Evolutionary conservation across 139 green algal species (phyloP).

Genomic region (Chlamydomonas incerta): DNA sequence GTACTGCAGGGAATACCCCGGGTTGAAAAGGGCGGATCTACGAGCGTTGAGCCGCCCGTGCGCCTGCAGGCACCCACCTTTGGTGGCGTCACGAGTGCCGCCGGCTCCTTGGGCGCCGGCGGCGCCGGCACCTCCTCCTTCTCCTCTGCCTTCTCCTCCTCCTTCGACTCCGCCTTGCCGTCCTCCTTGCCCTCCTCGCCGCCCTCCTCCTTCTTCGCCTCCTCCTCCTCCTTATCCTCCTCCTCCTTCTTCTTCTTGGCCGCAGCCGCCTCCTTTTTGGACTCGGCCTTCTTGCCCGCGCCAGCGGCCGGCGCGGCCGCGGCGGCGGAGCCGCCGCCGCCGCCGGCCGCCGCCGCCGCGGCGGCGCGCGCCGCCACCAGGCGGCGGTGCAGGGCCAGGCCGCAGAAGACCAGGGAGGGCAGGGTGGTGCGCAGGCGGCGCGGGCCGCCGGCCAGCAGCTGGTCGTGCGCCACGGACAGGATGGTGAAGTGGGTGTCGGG

Average conservation of each 20-base stretch:
- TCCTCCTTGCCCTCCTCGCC: background rate
- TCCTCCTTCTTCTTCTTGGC: background rate
- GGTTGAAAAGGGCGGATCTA: too few species aligned
- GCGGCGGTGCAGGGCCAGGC: conserved; percentile 65
- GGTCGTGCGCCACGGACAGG: conserved; percentile 67
- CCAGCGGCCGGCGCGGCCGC: too few species aligned
- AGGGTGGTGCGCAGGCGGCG: conserved; percentile 81
- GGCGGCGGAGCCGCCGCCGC: background rate
- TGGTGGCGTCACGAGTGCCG: background rate
- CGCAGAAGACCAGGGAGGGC: conserved; percentile 81
- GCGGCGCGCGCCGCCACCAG: background rate
- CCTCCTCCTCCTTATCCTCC: background rate
- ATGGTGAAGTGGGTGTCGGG: conserved; percentile 77
- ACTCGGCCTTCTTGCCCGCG: background rate
- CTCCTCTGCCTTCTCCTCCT: background rate
- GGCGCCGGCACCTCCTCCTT: background rate
- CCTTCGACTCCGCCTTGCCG: background rate
- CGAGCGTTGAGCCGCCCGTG: too few species aligned
- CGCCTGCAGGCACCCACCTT: too few species aligned
- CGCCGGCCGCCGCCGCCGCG: background rate
- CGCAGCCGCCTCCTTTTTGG: background rate
- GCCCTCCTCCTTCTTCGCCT: background rate
- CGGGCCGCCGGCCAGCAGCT: conserved; percentile 77
- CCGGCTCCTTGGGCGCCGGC: conserved; percentile 19
- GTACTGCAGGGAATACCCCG: too few species aligned